Base-by-base conservation (phyloP, 164 flowering plant species). In the Vitis riparia region DNA sequence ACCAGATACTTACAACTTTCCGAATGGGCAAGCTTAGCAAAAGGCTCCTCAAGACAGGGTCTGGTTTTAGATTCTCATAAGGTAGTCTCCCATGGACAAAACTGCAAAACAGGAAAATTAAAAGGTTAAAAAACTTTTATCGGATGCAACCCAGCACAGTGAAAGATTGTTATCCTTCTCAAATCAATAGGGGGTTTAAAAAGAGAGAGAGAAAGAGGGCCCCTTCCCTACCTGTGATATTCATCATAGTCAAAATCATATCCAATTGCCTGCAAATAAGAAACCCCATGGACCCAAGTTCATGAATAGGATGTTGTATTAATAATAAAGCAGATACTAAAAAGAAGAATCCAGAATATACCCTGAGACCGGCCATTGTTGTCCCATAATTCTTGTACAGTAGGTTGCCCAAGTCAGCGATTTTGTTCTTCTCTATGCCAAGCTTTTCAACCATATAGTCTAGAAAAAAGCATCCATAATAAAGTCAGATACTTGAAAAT, bases 291-390 rank as follows among this genome's bases (percentile, higher is more conserved):
- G 65, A 71, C 4, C 48, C 19, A 11, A 44, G 51, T 63, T 27
- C 7, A 37, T 37, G 44, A 37, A 37, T 37, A 37, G 44, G 44
- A 3, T 37, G 0, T 37, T 37, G 44, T 37, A 37, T 37, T 37
- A 37, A 37, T 37, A 37, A 37, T 37, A 37, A 6, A 6, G 11
- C 52, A 63, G 19, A 62, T 1, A 44, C 14, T 51, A 62, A 10
- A 65, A 51, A 7, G 11, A 68, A 55, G 17, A 50, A 15, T 63
- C n/a, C 48, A 67, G n/a, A 17, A 7, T 78, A 67, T 87, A 89
- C 93, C 83, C 87, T 79, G 37, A 89, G 91, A 56, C 93, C 93
- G 58, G 93, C 91, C 93, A 89, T 87, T 51, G 93, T 89, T 23
- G 93, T 89, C 63, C 91, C 91, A 70, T 89, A 86, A 53, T 86